A percentile compares a stretch with the other conserved stretches of the same genome.
These are phyloP conservation scores for Colletotrichum sp. DNA, from an alignment of 2,329 filamentous ascomycete species.

Conservation along the genomic window DNA sequence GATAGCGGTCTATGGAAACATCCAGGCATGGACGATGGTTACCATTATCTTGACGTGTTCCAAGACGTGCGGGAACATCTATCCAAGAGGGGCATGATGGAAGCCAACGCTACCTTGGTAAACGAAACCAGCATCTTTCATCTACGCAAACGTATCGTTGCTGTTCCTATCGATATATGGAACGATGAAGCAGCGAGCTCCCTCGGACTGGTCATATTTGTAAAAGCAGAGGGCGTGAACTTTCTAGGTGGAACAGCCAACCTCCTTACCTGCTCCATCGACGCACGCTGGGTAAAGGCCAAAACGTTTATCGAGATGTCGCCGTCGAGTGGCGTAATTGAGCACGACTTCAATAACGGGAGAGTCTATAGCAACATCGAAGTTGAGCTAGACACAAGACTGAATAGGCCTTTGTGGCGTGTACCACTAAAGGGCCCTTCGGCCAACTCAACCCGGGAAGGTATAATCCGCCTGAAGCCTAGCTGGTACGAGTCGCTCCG, in stretches of 20 bases:
- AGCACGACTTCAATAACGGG: not conserved
- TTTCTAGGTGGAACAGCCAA: not conserved
- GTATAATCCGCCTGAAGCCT: not conserved
- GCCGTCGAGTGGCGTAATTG: not conserved
- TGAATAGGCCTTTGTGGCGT: not conserved
- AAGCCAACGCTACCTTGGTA: not conserved
- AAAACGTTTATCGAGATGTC: not conserved
- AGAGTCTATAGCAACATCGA: not conserved
- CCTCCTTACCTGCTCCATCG: not conserved
- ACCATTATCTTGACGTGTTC: not conserved
- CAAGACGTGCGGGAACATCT: not conserved
- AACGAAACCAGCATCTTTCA: not conserved
- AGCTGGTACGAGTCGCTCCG: not conserved
- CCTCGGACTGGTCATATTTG: not conserved
- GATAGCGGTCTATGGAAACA: not conserved
- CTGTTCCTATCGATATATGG: not conserved
- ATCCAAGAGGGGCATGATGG: not conserved
- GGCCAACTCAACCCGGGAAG: not conserved
- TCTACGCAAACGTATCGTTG: not conserved
- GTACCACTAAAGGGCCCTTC: not conserved
- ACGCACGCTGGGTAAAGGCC: not conserved
- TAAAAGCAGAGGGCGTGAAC: not conserved
- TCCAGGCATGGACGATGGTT: not conserved
- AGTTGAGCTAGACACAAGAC: not conserved
- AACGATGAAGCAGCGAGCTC: not conserved